Conservation (phyloP, 306 rosid genomes). For the Medicago ruthenica region DNA sequence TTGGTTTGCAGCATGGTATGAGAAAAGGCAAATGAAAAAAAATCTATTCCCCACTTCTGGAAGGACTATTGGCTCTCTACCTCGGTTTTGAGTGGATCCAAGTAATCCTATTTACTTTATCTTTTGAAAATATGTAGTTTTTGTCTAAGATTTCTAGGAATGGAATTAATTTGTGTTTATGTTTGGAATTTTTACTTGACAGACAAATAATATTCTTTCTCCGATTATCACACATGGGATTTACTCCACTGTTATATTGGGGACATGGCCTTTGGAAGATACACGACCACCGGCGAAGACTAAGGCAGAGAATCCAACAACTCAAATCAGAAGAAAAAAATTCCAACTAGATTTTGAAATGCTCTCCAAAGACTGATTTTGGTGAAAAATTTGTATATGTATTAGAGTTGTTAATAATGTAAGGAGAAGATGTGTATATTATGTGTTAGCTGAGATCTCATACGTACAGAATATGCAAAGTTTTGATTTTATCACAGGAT, state of each 20-base stretch:
- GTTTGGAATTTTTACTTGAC: constrained; percentile 45
- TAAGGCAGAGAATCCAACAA: constrained; percentile 77
- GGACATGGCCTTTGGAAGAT: constrained; percentile 98
- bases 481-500: constrained; percentile 27
- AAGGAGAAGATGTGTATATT: constrained; percentile 18
- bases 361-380: constrained; percentile 33
- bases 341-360: constrained; percentile 46
- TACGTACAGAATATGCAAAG: constrained; percentile 21
- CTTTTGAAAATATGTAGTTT: not conserved
- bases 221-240: constrained; percentile 96
- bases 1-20: constrained; percentile 86
- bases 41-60: constrained; percentile 93
- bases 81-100: constrained; percentile 97
- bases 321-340: constrained; percentile 63
- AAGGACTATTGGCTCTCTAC: constrained; percentile 93
- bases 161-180: constrained; percentile 37
- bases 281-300: constrained; percentile 78
- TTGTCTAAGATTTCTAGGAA: constrained; percentile 1
- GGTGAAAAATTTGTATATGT: constrained; percentile 48
- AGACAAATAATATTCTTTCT: constrained; percentile 89
- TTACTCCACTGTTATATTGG: constrained; percentile 88
- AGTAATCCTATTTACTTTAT: constrained; percentile 47
- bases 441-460: constrained; percentile 37
- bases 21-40: constrained; percentile 90
- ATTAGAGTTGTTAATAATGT: constrained; percentile 46